Conservation (phyloP, 331 rosid genomes). For the Dryas integrifolia region DNA sequence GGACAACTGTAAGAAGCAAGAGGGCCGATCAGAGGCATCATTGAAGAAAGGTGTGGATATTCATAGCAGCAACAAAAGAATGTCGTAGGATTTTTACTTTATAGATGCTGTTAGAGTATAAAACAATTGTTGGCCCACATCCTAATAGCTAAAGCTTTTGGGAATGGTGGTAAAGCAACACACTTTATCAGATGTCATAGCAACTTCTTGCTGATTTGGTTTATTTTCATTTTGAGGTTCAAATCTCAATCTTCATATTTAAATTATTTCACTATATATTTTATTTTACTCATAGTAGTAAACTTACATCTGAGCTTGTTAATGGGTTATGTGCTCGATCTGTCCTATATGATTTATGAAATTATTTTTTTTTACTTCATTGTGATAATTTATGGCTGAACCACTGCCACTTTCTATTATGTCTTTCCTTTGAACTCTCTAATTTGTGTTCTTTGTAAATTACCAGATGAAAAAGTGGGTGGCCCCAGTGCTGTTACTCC, state of each 20-base stretch:
- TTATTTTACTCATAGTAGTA: too few relatives aligned
- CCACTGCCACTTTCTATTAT: not conserved
- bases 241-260: not conserved
- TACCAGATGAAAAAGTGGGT: conserved; percentile 26
- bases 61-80: conserved; percentile 16
- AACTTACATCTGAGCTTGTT: too few relatives aligned
- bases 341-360: not conserved
- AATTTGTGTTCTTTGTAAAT: conserved; percentile 26
- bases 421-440: conserved; percentile 6
- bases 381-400: not conserved
- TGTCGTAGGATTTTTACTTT: too few relatives aligned
- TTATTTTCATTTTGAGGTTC: not conserved
- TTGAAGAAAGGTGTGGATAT: conserved; percentile 48
- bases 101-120: too few relatives aligned
- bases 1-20: conserved; percentile 46
- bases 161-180: too few relatives aligned
- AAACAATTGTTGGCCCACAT: too few relatives aligned
- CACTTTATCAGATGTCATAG: too few relatives aligned
- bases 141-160: too few relatives aligned
- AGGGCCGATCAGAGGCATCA: conserved; percentile 32
- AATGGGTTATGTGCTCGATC: not conserved
- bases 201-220: too few relatives aligned
- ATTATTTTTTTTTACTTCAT: not conserved
- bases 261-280: too few relatives aligned
- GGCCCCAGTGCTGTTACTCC: conserved; percentile 28